phyloP scores from a whole-genome alignment of 352 stramenopile species.

The Phytophthora kernoviae region DNA sequence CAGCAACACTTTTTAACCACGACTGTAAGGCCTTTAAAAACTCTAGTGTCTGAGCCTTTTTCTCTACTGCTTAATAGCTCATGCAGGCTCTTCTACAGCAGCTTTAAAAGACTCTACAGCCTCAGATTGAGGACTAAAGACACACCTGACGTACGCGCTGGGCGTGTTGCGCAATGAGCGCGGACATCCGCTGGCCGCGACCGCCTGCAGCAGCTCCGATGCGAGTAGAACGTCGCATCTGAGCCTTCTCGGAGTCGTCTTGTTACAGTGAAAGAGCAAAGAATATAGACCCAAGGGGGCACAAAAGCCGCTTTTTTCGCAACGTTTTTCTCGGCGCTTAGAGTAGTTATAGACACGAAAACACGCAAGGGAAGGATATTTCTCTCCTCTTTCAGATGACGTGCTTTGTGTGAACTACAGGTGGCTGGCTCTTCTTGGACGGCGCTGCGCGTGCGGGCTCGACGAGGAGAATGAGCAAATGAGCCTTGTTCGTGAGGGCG shows the following conservation, averaged over 20 bases:
- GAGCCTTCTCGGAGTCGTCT: constrained; percentile 4
- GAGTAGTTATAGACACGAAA: constrained; percentile 13
- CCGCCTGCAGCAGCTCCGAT: constrained; percentile 53
- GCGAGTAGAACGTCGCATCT: constrained; percentile 72
- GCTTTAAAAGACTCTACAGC: constrained; percentile 1
- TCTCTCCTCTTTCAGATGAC: constrained; percentile 14
- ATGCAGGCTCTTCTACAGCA: background rate
- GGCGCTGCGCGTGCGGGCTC: constrained; percentile 26
- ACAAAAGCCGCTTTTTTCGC: background rate
- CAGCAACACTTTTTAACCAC: constrained; percentile 9
- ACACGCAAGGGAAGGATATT: constrained; percentile 3
- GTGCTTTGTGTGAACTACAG: constrained; percentile 3
- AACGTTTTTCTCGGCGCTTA: constrained; percentile 8
- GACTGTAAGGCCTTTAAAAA: background rate
- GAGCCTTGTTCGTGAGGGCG: constrained; percentile 4
- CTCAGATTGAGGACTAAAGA: constrained; percentile 11
- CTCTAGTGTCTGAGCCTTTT: constrained; percentile 4
- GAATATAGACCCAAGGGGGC: constrained; percentile 18
- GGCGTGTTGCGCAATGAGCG: constrained; percentile 56
- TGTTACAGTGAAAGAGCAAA: constrained; percentile 20
- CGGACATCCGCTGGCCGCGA: constrained; percentile 61
- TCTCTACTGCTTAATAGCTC: too few species aligned
- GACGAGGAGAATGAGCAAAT: constrained; percentile 38
- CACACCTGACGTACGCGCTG: constrained; percentile 44
- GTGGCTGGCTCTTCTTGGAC: constrained; percentile 22